phyloP scores from a whole-genome alignment of 306 rosid genomes.

The Cicer bijugum region DNA sequence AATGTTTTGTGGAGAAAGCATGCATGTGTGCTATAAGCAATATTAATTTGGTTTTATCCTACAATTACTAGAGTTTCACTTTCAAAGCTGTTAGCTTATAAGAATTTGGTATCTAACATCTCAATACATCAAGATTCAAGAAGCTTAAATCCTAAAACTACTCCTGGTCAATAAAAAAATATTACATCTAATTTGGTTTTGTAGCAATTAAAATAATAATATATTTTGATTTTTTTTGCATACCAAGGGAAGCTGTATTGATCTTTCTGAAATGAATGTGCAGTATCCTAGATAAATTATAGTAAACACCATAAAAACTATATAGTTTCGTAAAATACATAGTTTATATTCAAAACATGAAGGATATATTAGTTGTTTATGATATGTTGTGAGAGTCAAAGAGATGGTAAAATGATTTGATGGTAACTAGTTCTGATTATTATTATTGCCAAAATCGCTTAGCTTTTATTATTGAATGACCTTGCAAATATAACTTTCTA shows the following conservation, averaged over 20 bases:
- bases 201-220: not conserved
- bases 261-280: not conserved
- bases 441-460: conserved; percentile 3
- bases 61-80: conserved; percentile 10
- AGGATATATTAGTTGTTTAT: conserved; percentile 12
- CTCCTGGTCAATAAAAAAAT: conserved; percentile 9
- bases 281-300: conserved; percentile 19
- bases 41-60: conserved; percentile 30
- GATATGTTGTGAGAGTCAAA: conserved; percentile 11
- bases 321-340: not conserved
- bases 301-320: not conserved
- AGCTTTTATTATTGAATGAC: conserved; percentile 1
- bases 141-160: conserved; percentile 30
- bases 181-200: not conserved
- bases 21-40: conserved; percentile 24
- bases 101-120: conserved; percentile 11
- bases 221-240: not conserved
- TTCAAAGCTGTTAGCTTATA: conserved; percentile 6
- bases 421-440: conserved; percentile 5
- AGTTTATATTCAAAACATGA: conserved; percentile 22
- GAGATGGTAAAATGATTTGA: not conserved
- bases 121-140: conserved; percentile 10
- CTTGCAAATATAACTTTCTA: conserved; percentile 13
- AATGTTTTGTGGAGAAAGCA: conserved; percentile 19
- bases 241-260: conserved; percentile 21